Base-by-base conservation (phyloP, 75 land plant genomes). In the Cryptomeria japonica region DNA sequence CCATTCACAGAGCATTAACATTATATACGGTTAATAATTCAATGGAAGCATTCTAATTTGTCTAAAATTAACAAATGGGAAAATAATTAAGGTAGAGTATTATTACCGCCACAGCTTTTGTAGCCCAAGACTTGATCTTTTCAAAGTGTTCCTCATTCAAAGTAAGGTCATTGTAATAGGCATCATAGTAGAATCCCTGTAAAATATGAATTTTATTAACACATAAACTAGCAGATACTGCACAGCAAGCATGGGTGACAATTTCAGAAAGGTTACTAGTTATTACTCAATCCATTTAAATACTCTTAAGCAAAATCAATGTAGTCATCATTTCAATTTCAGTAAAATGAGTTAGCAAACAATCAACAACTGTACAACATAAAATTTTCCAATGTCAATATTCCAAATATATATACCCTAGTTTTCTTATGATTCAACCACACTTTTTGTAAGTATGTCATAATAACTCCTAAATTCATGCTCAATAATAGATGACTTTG, bases 101-200 rank as follows among this genome's bases (percentile, higher is more conserved):
- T 88, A 37, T 55, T 85, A 97, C 99, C 93, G 88, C 86, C 72
- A 90, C 96, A 90, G 97, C 96, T 88, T 91, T 95, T 22, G 38
- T 73, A 51, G 99, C 99, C 34, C 89, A 93, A 47, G 92, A 78
- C 78, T 95, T 87, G 46, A 98, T 95, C 39, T 80, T 82, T 15
- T 89, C 88, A 89, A 96, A 98, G 80, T 98, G 94, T 3, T 95
- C 95, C 83, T 98, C 99, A 87, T 95, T 98, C 91, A 98, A 93
- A 49, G 99, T 93, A 58, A 94, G 72, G 25, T 94, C 97, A 32
- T 90, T 90, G 89, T 98, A 98, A 89, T 92, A 97, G 41, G 96
- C 99, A 92, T 98, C 99, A 90, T 98, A 98, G 86, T 97, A 98
- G 91, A 98, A 98, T 2, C 99, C 99, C 99, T 98, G 92, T 32